phyloP scores from a whole-genome alignment of 2,329 filamentous ascomycete genomes.

The Aquanectria penicillioides region DNA sequence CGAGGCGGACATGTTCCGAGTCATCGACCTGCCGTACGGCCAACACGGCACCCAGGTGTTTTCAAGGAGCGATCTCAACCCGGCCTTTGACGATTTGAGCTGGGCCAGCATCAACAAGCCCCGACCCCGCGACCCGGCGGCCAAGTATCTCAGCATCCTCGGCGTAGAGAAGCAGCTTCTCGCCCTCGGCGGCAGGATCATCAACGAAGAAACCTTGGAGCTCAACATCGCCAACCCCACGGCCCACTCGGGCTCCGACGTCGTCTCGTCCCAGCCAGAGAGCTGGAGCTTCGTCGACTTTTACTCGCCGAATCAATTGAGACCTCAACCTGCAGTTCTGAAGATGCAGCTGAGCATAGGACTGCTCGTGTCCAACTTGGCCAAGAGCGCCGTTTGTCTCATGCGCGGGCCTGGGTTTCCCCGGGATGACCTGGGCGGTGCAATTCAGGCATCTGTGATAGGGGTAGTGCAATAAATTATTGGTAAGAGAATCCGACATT shows the following conservation, averaged over 20 bases:
- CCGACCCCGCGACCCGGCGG: slow-evolving; percentile 7
- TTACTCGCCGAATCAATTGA: slow-evolving; percentile 31
- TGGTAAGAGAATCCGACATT: neutral
- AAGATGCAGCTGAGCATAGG: slow-evolving; percentile 32
- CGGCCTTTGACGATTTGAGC: slow-evolving; percentile 28
- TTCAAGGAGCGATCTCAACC: slow-evolving; percentile 32
- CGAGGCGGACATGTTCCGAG: slow-evolving; percentile 33
- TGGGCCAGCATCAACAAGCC: slow-evolving; percentile 32
- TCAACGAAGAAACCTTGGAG: slow-evolving; percentile 38
- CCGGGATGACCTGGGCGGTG: slow-evolving; percentile 37
- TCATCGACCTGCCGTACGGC: slow-evolving; percentile 39
- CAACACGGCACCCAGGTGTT: slow-evolving; percentile 38
- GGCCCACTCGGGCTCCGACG: neutral
- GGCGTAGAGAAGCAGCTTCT: slow-evolving; percentile 41
- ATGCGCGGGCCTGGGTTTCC: slow-evolving; percentile 40
- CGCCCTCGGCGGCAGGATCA: slow-evolving; percentile 34
- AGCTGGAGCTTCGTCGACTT: slow-evolving; percentile 43
- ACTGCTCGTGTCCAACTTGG: slow-evolving; percentile 30
- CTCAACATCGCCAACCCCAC: slow-evolving; percentile 29
- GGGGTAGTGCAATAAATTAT: slow-evolving; percentile 9
- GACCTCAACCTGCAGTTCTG: slow-evolving; percentile 18
- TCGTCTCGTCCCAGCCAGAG: slow-evolving; percentile 31
- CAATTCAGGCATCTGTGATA: slow-evolving; percentile 37
- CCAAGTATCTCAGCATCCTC: slow-evolving; percentile 34
- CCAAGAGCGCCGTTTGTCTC: slow-evolving; percentile 32